A percentile compares a stretch with the other conserved stretches of the same genome.
phyloP scores from a whole-genome alignment of 192 early-diverging fungal genomes.

The Coemansia sp. region DNA sequence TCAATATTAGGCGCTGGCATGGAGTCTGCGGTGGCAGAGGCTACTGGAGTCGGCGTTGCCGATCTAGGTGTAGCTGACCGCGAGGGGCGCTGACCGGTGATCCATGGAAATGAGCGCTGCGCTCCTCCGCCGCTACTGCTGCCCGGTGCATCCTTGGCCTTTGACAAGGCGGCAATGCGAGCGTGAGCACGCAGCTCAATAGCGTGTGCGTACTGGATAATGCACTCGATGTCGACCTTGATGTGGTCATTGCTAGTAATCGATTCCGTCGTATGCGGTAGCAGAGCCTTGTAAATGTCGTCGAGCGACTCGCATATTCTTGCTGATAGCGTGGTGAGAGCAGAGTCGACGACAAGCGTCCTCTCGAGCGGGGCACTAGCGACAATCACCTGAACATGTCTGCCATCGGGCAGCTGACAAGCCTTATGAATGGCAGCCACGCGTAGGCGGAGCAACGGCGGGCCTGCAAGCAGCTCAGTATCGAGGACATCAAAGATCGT shows the following conservation, averaged over 20 bases:
- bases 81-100: conserved; percentile 12
- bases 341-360: conserved; percentile 43
- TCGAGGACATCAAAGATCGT: conserved; percentile 48
- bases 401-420: conserved; percentile 19
- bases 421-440: not conserved
- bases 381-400: conserved; percentile 22
- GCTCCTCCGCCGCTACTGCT: not conserved
- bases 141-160: not conserved
- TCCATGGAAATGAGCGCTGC: conserved; percentile 24
- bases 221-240: conserved; percentile 30
- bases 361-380: conserved; percentile 25
- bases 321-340: conserved; percentile 34
- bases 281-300: conserved; percentile 20
- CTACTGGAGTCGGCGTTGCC: not conserved
- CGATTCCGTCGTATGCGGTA: conserved; percentile 22
- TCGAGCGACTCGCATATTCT: conserved; percentile 25
- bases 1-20: conserved; percentile 2
- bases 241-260: conserved; percentile 20
- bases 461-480: not conserved
- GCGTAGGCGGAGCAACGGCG: conserved; percentile 26
- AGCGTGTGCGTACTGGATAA: conserved; percentile 35
- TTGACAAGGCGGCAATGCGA: not conserved
- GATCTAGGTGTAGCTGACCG: not conserved
- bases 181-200: conserved; percentile 19
- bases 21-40: not conserved